A percentile compares a stretch with the other conserved stretches of the same genome.
Evolutionary conservation across 306 rosid genomes (phyloP).

Genomic region (Inga laurina): DNA sequence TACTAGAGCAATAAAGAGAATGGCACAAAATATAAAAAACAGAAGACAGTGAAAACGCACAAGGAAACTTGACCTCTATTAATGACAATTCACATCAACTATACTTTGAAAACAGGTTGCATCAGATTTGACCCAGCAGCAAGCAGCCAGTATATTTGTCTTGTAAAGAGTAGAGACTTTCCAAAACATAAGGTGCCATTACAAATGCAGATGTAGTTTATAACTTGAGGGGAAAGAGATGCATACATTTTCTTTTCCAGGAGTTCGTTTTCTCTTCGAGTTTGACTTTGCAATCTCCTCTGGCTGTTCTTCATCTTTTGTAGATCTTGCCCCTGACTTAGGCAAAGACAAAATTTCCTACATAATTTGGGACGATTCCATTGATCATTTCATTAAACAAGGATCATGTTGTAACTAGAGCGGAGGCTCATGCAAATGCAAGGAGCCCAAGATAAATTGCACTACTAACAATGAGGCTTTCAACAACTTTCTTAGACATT

Average conservation of each 20-base stretch:
- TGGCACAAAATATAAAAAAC: not conserved
- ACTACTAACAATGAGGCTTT: not conserved
- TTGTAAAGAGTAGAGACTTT: not conserved
- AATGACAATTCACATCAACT: constrained; percentile 2
- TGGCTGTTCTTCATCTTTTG: constrained; percentile 44
- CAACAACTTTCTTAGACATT: not conserved
- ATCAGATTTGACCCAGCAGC: constrained; percentile 16
- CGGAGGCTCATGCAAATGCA: not conserved
- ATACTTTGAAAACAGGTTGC: not conserved
- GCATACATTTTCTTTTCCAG: constrained; percentile 64
- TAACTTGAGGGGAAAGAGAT: not conserved
- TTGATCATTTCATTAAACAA: not conserved
- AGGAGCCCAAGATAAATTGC: not conserved
- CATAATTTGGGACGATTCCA: constrained; percentile 23
- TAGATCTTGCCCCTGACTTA: constrained; percentile 49
- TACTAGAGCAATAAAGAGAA: not conserved
- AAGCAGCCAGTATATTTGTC: constrained; percentile 3
- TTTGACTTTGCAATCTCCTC: constrained; percentile 62
- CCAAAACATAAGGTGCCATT: not conserved
- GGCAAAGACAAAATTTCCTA: constrained; percentile 54
- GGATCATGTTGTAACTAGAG: not conserved
- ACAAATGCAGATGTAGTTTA: not conserved
- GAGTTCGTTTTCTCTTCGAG: constrained; percentile 73
- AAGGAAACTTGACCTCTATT: not conserved
- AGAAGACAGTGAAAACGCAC: not conserved